phyloP scores from a whole-genome alignment of 768 basidiomycete species.

The Strobilomyces dryophilus region DNA sequence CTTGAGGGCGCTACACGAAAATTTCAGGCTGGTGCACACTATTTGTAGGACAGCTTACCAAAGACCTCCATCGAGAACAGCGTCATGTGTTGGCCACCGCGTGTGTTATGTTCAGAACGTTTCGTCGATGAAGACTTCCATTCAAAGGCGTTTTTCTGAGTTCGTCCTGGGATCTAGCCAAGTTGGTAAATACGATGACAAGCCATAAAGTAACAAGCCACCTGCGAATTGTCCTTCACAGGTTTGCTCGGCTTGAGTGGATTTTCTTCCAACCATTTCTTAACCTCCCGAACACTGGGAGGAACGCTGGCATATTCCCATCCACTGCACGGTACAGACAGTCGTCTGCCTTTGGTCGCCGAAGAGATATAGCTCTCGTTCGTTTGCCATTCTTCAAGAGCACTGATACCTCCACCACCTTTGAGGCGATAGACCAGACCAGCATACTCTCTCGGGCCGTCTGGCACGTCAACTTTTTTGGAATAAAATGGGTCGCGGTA shows the following conservation, averaged over 20 bases:
- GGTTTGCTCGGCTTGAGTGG: slow-evolving; percentile 14
- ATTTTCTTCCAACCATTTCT: slow-evolving; percentile 46
- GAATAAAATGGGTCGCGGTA: slow-evolving; percentile 86
- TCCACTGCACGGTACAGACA: slow-evolving; percentile 41
- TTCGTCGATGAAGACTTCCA: slow-evolving; percentile 53
- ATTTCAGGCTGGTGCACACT: not conserved
- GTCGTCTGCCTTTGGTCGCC: not conserved
- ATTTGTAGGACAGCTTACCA: slow-evolving; percentile 46
- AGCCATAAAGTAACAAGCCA: slow-evolving; percentile 12
- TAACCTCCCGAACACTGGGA: slow-evolving; percentile 52
- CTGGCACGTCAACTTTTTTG: slow-evolving; percentile 62
- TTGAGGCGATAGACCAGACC: slow-evolving; percentile 72
- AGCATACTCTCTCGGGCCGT: slow-evolving; percentile 68
- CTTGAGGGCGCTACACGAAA: slow-evolving; percentile 51
- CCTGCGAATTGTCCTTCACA: slow-evolving; percentile 48
- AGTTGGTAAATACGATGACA: not conserved
- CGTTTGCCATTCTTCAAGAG: slow-evolving; percentile 58
- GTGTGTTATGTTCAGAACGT: slow-evolving; percentile 36
- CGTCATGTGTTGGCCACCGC: slow-evolving; percentile 73
- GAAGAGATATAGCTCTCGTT: slow-evolving; percentile 3
- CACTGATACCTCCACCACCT: slow-evolving; percentile 53
- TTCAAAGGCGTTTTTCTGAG: slow-evolving; percentile 69
- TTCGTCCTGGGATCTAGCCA: slow-evolving; percentile 66
- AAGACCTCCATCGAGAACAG: slow-evolving; percentile 82
- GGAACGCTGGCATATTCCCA: slow-evolving; percentile 82